Conservation (phyloP, 2,329 filamentous ascomycete species). For the Xenosphaeropsis pyriputrescens region DNA sequence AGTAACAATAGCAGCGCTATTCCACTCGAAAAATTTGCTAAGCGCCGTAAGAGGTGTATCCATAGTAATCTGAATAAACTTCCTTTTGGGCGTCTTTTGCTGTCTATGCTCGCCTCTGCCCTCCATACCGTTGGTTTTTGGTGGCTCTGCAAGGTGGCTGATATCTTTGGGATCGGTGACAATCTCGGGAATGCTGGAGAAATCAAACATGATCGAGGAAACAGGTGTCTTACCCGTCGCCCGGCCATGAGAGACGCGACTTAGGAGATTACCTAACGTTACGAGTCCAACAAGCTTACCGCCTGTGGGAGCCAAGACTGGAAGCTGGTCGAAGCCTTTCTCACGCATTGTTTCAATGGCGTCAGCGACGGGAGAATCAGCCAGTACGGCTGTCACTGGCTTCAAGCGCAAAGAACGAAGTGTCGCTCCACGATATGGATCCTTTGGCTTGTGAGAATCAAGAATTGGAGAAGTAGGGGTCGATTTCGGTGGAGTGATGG, state of each 20-base stretch:
- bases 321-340: constrained; percentile 94
- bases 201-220: constrained; percentile 92
- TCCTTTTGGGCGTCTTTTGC: constrained; percentile 35
- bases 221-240: constrained; percentile 62
- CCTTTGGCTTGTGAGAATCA: constrained; percentile 25
- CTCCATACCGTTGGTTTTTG: constrained; percentile 14
- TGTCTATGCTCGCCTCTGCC: constrained; percentile 17
- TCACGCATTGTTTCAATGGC: constrained; percentile 98
- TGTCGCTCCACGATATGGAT: constrained; percentile 66
- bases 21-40: constrained; percentile 95
- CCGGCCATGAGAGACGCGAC: constrained; percentile 73
- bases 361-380: constrained; percentile 59
- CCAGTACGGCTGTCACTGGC: constrained; percentile 74
- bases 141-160: constrained; percentile 19
- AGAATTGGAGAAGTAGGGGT: constrained; percentile 22
- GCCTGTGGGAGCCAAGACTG: constrained; percentile 60
- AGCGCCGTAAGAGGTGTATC: constrained; percentile 74
- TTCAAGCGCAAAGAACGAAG: constrained; percentile 77
- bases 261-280: constrained; percentile 87
- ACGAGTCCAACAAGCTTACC: constrained; percentile 77
- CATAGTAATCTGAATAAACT: constrained; percentile 88
- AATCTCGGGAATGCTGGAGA: constrained; percentile 73
- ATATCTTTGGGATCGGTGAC: constrained; percentile 73
- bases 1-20: constrained; percentile 88
- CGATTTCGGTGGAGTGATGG: constrained; percentile 35